Conservation (phyloP, 2,329 filamentous ascomycete species). For the Xylaria sp. region DNA sequence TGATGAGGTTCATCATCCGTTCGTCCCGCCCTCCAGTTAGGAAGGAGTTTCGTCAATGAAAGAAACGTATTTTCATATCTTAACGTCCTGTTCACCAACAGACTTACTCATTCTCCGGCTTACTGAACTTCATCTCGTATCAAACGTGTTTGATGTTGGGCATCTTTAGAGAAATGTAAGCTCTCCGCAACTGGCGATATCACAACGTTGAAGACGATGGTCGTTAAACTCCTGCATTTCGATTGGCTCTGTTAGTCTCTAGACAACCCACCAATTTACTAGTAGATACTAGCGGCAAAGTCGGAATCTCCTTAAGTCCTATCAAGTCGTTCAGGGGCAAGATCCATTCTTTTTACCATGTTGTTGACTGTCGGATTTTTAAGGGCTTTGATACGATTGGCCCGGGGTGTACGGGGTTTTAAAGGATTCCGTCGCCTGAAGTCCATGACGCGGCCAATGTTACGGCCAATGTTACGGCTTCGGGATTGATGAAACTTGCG, state of each 20-base stretch:
- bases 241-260: background rate
- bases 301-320: background rate
- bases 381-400: background rate
- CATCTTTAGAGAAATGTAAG: background rate
- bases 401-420: background rate
- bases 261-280: background rate
- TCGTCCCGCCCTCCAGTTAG: background rate
- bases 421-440: background rate
- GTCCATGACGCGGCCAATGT: constrained; percentile 3
- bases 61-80: background rate
- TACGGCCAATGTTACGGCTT: background rate
- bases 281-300: background rate
- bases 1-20: background rate
- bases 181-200: background rate
- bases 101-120: background rate
- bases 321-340: background rate
- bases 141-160: background rate
- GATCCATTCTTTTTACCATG: background rate
- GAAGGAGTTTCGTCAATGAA: background rate
- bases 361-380: background rate
- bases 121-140: background rate
- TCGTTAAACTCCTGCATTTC: background rate
- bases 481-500: background rate
- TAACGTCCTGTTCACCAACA: background rate
- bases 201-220: background rate